Evolutionary conservation across 2,329 filamentous ascomycete species (phyloP).

Genomic region (Ophiocordyceps camponoti-floridani): DNA sequence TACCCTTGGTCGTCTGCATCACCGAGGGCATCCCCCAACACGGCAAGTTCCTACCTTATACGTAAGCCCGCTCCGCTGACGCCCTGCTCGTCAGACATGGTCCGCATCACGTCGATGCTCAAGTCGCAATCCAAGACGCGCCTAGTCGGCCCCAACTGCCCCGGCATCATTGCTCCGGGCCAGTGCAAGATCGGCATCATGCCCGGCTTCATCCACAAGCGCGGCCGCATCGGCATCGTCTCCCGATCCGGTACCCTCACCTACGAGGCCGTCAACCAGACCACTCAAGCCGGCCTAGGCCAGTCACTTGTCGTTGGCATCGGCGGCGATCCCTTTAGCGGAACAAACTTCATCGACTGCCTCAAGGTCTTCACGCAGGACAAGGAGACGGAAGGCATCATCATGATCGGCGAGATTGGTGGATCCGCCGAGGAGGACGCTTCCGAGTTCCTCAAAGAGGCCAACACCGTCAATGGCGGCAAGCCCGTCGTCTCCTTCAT

Average conservation of each 20-base stretch:
- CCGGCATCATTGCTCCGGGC: constrained; percentile 83
- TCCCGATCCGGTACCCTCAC: constrained; percentile 95
- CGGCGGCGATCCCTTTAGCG: constrained; percentile 94
- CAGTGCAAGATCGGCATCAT: constrained; percentile 99
- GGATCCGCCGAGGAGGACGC: constrained; percentile 96
- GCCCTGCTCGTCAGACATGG: constrained; percentile 55
- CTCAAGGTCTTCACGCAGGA: constrained; percentile 93
- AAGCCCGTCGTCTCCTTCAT: constrained; percentile 98
- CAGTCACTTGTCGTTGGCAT: constrained; percentile 98
- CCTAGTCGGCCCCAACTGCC: constrained; percentile 94
- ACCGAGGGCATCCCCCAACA: constrained; percentile 97
- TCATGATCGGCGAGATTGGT: constrained; percentile 99
- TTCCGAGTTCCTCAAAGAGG: constrained; percentile 80
- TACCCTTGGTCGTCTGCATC: constrained; percentile 90
- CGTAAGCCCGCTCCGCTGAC: background rate
- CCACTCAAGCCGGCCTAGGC: constrained; percentile 86
- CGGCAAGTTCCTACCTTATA: constrained; percentile 36
- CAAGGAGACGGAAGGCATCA: constrained; percentile 93
- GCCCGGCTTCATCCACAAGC: constrained; percentile 99
- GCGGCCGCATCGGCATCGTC: constrained; percentile 95
- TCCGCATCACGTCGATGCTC: constrained; percentile 93
- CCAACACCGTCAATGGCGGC: constrained; percentile 68
- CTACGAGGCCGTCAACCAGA: constrained; percentile 99
- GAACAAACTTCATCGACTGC: constrained; percentile 99
- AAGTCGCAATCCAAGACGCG: constrained; percentile 96